Base-by-base conservation (phyloP, 192 early-diverging fungal species). In the Backusella circina region DNA sequence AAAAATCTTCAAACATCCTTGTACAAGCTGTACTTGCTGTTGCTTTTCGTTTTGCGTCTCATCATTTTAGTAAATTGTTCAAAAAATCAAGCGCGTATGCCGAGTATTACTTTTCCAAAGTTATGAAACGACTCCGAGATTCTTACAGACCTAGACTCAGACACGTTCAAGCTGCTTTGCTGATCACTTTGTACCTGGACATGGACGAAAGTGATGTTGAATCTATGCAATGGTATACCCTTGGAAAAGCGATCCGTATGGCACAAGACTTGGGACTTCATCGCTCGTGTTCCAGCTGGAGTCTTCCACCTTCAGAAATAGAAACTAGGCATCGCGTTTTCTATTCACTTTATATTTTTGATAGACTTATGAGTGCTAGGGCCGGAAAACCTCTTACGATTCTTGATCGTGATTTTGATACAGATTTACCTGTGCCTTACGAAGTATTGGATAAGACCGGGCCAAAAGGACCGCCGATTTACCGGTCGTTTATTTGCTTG, bases 191-290 rank as follows among this genome's bases (percentile, higher is more conserved):
- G 26, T 82, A 78, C 50, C 33, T 82, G 21, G 80, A 82, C 68
- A 54, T 82, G 61, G 80, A 82, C 5, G 69, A 72, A 16, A 61
- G 31, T 28, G 76, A 78, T 57, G 74, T 67, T 8, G 80, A 82
- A 5, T 75, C 69, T 15, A 36, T 75, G 8, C 80, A 82, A 50
- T 82, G 80, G 80, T 75, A 75, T 37, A 71, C 65, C 68, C 71
- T 66, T 8, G 88, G 88, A 28, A 86, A 79, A 71, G 85, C 86
- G 0, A 85, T 82, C 15, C 79, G 88, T 36, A 89, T 89, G 88
- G 85, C 88, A 15, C 88, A 89, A 74, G 88, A 89, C 64, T 41
- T 89, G 32, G 88, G 88, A 0, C 75, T 89, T 54, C 88, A 89
- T 75, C 86, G 88, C 32, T 87, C 83, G 37, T 85, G 82, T 21